A percentile compares a stretch with the other conserved stretches of the same genome.
Evolutionary conservation across 2,329 filamentous ascomycete species (phyloP).

Genomic region (Penicillium sp.): DNA sequence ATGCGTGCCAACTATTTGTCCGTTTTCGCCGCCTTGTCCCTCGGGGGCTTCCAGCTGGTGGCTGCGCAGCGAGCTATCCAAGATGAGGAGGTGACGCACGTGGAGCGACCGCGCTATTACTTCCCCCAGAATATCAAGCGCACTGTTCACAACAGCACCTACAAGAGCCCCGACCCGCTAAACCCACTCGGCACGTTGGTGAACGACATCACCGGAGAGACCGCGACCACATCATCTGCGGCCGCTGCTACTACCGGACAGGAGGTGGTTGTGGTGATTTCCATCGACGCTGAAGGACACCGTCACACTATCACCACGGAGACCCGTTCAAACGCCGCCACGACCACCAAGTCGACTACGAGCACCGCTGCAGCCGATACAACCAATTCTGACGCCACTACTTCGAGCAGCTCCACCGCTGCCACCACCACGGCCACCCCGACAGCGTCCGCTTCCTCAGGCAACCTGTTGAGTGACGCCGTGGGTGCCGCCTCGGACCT

Average conservation of each 20-base stretch:
- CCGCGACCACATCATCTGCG: background rate
- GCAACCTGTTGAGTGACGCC: background rate
- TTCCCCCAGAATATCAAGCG: slow-evolving; percentile 36
- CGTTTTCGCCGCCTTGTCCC: slow-evolving; percentile 34
- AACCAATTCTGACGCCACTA: background rate
- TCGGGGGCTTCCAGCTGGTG: slow-evolving; percentile 35
- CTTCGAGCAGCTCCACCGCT: background rate
- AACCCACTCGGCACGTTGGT: background rate
- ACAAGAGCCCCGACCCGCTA: background rate
- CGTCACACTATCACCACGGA: slow-evolving; percentile 20
- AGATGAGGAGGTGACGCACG: slow-evolving; percentile 23
- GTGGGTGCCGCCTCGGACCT: slow-evolving; percentile 1
- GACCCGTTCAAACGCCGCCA: slow-evolving; percentile 10
- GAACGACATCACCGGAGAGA: background rate
- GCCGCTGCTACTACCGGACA: slow-evolving; percentile 7
- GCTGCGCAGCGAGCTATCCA: slow-evolving; percentile 22
- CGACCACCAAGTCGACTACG: slow-evolving; percentile 3
- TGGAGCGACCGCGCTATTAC: slow-evolving; percentile 37
- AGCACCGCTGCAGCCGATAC: slow-evolving; percentile 2
- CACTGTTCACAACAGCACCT: slow-evolving; percentile 10
- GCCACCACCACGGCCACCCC: background rate
- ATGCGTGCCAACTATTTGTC: slow-evolving; percentile 34
- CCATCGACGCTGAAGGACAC: slow-evolving; percentile 17
- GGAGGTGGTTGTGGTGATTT: slow-evolving; percentile 23
- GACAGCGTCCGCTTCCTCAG: background rate